Percentiles rank a stretch among this genome's conserved stretches.
These are phyloP conservation scores for Pichia norvegensis DNA, from an alignment of 1,139 yeast genomes.

Conservation along the genomic window DNA sequence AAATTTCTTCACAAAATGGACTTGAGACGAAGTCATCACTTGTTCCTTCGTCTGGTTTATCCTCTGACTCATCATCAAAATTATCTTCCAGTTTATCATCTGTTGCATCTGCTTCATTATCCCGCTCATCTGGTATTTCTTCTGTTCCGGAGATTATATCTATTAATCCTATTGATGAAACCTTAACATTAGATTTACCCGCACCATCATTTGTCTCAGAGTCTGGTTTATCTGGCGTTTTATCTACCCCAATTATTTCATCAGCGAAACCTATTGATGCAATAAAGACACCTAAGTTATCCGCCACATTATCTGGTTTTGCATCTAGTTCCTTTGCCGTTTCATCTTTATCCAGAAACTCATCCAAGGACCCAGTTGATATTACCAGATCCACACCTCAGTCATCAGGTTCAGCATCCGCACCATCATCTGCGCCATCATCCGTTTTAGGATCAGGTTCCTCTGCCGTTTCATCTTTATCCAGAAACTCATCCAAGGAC, in stretches of 20 bases:
- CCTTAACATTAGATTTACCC: too few species aligned
- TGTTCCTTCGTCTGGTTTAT: background rate
- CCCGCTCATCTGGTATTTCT: background rate
- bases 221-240: too few species aligned
- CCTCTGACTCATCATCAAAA: constrained; percentile 1
- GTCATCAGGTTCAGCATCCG: background rate
- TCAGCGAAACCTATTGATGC: background rate
- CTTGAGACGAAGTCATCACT: background rate
- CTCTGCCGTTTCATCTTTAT: background rate
- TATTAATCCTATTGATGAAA: too few species aligned
- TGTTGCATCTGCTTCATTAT: constrained; percentile 2
- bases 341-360: background rate
- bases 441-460: background rate
- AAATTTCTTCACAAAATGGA: background rate
- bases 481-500: background rate
- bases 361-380: background rate
- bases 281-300: background rate
- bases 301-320: background rate
- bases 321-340: background rate
- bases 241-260: too few species aligned
- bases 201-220: too few species aligned
- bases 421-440: background rate
- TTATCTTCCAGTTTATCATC: background rate
- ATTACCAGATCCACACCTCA: background rate
- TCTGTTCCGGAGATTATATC: too few species aligned